Base-by-base conservation (phyloP, 176 grass and related monocot genomes). In the Musa schizocarpa region DNA sequence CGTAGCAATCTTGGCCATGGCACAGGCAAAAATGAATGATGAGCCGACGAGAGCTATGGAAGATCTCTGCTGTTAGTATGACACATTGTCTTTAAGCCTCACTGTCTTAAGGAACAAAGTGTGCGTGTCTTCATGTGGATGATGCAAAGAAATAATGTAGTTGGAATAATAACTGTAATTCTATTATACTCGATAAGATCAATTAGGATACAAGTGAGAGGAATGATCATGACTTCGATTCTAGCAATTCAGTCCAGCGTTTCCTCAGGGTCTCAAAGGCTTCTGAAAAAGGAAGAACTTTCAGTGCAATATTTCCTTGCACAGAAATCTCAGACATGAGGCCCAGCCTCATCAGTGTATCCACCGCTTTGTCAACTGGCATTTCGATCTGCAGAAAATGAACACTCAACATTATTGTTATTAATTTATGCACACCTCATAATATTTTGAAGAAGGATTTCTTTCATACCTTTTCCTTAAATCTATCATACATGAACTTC, bases 301-400 rank as follows among this genome's bases (percentile, higher is more conserved):
- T 54, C 50, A 91, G 52, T 9, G 73, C 66, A 17, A 77, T 62
- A 17, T 70, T 68, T 1, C 59, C 80, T 24, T 93, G 59, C 1
- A 75, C 73, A 13, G 79, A 69, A 61, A 89, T 70, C 82, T 98
- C 94, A 0, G 83, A 80, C 61, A 93, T 80, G 77, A 98, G 66
- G 7, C 83, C 90, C 74, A 98, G 66, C 29, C 88, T 92, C 65
- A 87, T 13, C 1, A 98, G 72, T 11, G 94, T 98, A 50, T 93
- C 84, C 82, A 91, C 81, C 69, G 88, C 94, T 81, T 91, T 85
- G 63, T 98, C 87, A 16, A 98, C 85, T 9, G 94, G 90, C 94
- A 98, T 98, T 77, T 98, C 94, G 76, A 93, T 93, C 94, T 93
- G 72, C 74, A 82, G 62, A 13, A 72, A 64, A 63, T 52, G 13